Evolutionary conservation across 306 rosid species (phyloP).

Genomic region (Prunus armeniaca): DNA sequence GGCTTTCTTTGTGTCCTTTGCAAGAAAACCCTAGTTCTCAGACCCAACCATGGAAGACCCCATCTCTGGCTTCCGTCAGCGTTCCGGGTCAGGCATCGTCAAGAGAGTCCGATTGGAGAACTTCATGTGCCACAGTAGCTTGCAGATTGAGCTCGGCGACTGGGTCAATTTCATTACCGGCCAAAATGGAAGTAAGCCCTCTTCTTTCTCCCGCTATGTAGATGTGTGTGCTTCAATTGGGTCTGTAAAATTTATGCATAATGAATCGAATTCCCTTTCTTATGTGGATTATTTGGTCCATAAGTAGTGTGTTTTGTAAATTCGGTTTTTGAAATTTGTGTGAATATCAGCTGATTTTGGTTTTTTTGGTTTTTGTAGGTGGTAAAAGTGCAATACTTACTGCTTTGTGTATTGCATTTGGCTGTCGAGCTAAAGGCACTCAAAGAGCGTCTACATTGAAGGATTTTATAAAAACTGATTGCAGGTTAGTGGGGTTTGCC

Average conservation of each 20-base stretch:
- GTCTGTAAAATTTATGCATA: neutral
- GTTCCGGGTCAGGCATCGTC: constrained; percentile 58
- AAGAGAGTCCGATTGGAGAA: constrained; percentile 68
- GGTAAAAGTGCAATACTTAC: constrained; percentile 93
- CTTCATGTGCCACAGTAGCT: constrained; percentile 86
- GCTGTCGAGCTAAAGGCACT: constrained; percentile 88
- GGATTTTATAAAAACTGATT: constrained; percentile 81
- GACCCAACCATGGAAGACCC: constrained; percentile 38
- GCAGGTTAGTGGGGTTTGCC: constrained; percentile 48
- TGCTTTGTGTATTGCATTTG: constrained; percentile 87
- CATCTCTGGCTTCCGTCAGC: constrained; percentile 11
- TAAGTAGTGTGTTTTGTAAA: neutral
- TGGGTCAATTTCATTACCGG: constrained; percentile 82
- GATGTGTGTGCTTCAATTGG: neutral
- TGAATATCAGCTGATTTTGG: neutral
- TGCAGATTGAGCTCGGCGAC: constrained; percentile 66
- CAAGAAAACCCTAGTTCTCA: neutral
- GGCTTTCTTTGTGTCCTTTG: constrained; percentile 3
- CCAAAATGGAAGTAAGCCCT: constrained; percentile 79
- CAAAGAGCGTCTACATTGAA: constrained; percentile 75
- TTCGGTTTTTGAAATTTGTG: constrained; percentile 3
- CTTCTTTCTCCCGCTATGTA: neutral
- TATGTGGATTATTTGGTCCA: neutral
- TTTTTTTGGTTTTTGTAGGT: constrained; percentile 45
- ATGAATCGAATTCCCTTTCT: neutral